phyloP scores from a whole-genome alignment of 352 stramenopile genomes.

The Globisporangium cystogenes region DNA sequence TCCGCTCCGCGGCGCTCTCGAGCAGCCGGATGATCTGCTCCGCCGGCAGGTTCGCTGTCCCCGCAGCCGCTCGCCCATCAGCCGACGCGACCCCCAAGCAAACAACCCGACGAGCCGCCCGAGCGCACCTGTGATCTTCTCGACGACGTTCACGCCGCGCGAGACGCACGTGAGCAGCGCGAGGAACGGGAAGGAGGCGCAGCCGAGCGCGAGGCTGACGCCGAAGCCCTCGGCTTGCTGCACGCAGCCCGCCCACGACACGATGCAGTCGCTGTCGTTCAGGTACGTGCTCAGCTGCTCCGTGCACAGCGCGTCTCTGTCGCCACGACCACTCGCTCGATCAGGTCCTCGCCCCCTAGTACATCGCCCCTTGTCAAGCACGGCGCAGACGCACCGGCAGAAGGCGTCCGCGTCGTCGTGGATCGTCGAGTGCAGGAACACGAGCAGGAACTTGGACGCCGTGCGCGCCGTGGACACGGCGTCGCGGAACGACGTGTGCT shows the following conservation, averaged over 20 bases:
- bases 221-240: constrained; percentile 76
- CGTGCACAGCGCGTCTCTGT: constrained; percentile 62
- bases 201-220: constrained; percentile 80
- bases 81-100: too few relatives aligned
- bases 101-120: too few relatives aligned
- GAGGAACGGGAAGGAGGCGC: constrained; percentile 74
- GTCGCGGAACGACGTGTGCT: constrained; percentile 79
- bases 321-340: too few relatives aligned
- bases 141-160: constrained; percentile 73
- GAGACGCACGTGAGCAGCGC: constrained; percentile 76
- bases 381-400: constrained; percentile 36
- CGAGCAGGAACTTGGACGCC: constrained; percentile 78
- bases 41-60: constrained; percentile 49
- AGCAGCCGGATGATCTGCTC: constrained; percentile 56
- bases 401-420: constrained; percentile 75
- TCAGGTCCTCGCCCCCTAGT: too few relatives aligned
- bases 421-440: constrained; percentile 83
- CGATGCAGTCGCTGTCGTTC: constrained; percentile 77
- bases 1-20: constrained; percentile 51
- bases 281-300: constrained; percentile 61
- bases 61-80: too few relatives aligned
- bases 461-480: constrained; percentile 71
- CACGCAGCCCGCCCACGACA: constrained; percentile 80
- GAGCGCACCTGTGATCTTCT: constrained; percentile 78
- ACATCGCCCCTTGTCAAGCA: too few relatives aligned